Conservation (phyloP, 768 basidiomycete genomes). For the Boletales sp. region DNA sequence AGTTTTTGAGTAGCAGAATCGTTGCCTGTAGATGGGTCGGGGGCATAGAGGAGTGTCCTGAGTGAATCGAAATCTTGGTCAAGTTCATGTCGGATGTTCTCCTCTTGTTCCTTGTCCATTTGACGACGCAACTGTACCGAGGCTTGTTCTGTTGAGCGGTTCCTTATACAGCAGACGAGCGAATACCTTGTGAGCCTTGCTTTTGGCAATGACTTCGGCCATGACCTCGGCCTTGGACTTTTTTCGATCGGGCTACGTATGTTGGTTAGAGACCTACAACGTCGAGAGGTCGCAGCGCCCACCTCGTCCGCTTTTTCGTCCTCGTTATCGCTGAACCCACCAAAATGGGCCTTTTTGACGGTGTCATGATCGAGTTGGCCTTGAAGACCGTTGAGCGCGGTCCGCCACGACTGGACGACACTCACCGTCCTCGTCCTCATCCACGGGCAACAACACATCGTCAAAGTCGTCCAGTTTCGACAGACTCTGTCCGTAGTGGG, state of each 20-base stretch:
- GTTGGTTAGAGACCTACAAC: not conserved
- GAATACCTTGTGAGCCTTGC: slow-evolving; percentile 88
- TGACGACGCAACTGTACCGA: slow-evolving; percentile 75
- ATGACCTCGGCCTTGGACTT: slow-evolving; percentile 95
- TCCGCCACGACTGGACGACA: not conserved
- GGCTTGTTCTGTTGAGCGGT: not conserved
- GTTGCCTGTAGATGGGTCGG: slow-evolving; percentile 43
- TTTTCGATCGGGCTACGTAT: slow-evolving; percentile 68
- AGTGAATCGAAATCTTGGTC: slow-evolving; percentile 86
- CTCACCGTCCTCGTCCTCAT: slow-evolving; percentile 54
- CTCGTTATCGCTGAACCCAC: slow-evolving; percentile 77
- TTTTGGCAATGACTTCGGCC: slow-evolving; percentile 96
- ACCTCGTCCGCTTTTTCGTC: slow-evolving; percentile 51
- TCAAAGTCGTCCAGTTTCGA: slow-evolving; percentile 86
- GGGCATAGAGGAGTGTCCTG: slow-evolving; percentile 65
- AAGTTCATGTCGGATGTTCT: slow-evolving; percentile 80
- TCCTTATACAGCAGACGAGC: not conserved
- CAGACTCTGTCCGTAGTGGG: slow-evolving; percentile 87
- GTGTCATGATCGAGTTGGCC: slow-evolving; percentile 67
- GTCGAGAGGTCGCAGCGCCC: slow-evolving; percentile 7
- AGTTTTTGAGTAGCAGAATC: slow-evolving; percentile 18
- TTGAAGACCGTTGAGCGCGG: slow-evolving; percentile 18
- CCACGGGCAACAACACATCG: slow-evolving; percentile 50
- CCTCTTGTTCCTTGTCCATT: slow-evolving; percentile 81
- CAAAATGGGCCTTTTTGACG: slow-evolving; percentile 75